Evolutionary conservation across 768 basidiomycete species (phyloP).

Genomic region (Termitomyces sp.): DNA sequence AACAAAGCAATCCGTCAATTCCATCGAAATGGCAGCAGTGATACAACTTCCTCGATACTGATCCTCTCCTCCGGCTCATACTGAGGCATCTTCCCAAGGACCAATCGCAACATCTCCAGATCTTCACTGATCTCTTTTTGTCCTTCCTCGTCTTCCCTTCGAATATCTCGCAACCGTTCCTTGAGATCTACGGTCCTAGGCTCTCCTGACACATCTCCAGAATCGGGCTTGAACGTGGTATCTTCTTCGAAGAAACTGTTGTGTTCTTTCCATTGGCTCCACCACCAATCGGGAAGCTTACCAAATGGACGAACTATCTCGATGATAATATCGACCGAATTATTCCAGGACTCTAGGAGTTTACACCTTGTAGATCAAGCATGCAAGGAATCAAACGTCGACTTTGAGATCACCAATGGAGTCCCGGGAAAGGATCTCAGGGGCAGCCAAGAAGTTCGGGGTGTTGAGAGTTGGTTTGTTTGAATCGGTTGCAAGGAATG

Average conservation of each 20-base stretch:
- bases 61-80: constrained; percentile 7
- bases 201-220: not conserved
- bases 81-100: not conserved
- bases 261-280: too few relatives aligned
- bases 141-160: not conserved
- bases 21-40: not conserved
- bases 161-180: constrained; percentile 1
- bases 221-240: too few relatives aligned
- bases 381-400: constrained; percentile 5
- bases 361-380: not conserved
- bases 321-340: too few relatives aligned
- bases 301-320: too few relatives aligned
- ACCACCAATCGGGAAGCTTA: too few relatives aligned
- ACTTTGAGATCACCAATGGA: not conserved
- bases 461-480: not conserved
- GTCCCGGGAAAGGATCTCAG: constrained; percentile 3
- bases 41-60: constrained; percentile 4
- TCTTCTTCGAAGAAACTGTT: too few relatives aligned
- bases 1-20: too few relatives aligned
- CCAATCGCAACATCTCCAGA: not conserved
- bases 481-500: constrained; percentile 1
- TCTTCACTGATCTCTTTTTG: constrained; percentile 12
- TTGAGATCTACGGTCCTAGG: constrained; percentile 4
- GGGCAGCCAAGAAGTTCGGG: constrained; percentile 5
- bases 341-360: too few relatives aligned